These are phyloP conservation scores for Phoma sp. DNA, from an alignment of 2,329 filamentous ascomycete species.

Conservation along the genomic window DNA sequence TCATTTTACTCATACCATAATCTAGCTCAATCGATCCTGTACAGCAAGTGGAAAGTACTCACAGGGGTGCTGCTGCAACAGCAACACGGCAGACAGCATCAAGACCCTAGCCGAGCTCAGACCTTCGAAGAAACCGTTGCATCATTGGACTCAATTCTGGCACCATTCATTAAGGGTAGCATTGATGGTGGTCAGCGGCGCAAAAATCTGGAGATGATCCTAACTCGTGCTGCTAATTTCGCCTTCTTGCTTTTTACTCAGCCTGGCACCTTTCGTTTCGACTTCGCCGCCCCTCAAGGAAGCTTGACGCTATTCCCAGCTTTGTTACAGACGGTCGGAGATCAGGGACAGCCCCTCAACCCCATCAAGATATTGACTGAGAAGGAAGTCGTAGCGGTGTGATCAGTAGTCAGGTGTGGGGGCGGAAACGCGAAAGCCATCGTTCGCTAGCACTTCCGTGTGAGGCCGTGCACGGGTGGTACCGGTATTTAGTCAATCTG, in stretches of 20 bases:
- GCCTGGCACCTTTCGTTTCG: slow-evolving; percentile 37
- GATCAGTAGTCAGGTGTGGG: background rate
- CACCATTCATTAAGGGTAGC: slow-evolving; percentile 25
- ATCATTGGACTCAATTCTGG: slow-evolving; percentile 29
- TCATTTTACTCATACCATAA: no score
- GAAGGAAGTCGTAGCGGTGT: slow-evolving; percentile 21
- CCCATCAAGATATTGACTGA: slow-evolving; percentile 21
- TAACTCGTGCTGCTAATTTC: slow-evolving; percentile 34
- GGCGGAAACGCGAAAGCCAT: background rate
- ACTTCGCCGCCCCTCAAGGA: slow-evolving; percentile 24
- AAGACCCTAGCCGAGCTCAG: slow-evolving; percentile 3
- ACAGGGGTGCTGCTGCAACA: slow-evolving; percentile 27
- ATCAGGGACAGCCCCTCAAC: slow-evolving; percentile 27
- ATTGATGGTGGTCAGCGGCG: slow-evolving; percentile 25
- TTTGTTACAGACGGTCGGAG: slow-evolving; percentile 34
- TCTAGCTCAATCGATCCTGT: slow-evolving; percentile 20
- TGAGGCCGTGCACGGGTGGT: background rate
- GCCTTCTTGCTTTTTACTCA: slow-evolving; percentile 41
- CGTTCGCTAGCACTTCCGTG: background rate
- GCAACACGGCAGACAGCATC: slow-evolving; percentile 10
- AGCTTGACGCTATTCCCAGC: slow-evolving; percentile 35
- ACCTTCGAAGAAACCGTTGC: slow-evolving; percentile 18
- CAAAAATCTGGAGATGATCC: slow-evolving; percentile 39
- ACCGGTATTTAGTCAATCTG: no score
- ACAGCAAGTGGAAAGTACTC: slow-evolving; percentile 36